Evolutionary conservation across 306 rosid species (phyloP), one percentile per base, ranked within the genome.

Genomic region (Gastrolobium villosum): DNA sequence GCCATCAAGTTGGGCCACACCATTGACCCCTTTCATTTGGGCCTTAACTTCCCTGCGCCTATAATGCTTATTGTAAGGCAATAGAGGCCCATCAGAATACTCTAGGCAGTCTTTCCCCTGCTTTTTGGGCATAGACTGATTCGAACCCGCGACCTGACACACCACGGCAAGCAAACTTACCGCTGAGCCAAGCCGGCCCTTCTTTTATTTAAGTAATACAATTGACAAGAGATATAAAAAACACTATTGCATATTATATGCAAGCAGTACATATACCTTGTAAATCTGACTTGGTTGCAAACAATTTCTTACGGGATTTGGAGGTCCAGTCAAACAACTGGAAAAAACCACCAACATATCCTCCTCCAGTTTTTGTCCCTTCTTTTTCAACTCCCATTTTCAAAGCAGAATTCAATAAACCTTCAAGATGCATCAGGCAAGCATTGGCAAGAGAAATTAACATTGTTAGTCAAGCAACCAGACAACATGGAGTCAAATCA

Each of bases 311-410:
- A 5, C 96, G 89, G 7, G 98, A 89, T 83, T 95, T 95, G 40
- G 98, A 80, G 50, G 79, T 91, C 98, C 99, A 95, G 79, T 95
- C 98, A 74, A 95, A 95, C 83, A 95, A 82, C 44, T 95, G 96
- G 68, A 95, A 88, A 76, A 95, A 91, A 39, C 97, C 88, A 55
- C 98, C 96, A 41, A 79, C 93, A 67, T 92, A 85, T 72, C 93
- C 86, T 72, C 90, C 89, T 67, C 92, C 93, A 79, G 72, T 73
- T 86, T 77, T 92, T 6, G 75, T 75, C 82, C 91, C 90, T 55
- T 92, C 97, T 79, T 75, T 92, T 83, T 91, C 97, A 67, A 81
- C 77, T 67, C 98, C 98, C 99, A 94, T 94, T 78, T 85, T 85
- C 39, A 62, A 86, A 48, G 81, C 72, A 79, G 79, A 81, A 85